phyloP scores from a whole-genome alignment of 768 basidiomycete genomes.

The Pleurotus cornucopiae region DNA sequence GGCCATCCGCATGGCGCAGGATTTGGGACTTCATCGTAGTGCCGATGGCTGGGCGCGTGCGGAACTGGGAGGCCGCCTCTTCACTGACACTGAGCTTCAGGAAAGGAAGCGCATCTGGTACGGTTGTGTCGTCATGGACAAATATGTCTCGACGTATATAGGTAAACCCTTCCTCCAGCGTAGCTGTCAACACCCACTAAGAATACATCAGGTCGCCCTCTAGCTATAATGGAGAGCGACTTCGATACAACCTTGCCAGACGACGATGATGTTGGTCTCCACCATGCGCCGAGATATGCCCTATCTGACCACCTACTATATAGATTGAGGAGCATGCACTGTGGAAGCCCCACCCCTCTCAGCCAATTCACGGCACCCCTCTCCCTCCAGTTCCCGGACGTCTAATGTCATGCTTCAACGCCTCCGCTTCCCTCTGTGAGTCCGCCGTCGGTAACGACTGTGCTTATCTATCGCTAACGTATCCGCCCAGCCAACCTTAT shows the following conservation, averaged over 20 bases:
- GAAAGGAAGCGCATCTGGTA: slow-evolving; percentile 76
- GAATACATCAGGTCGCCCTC: slow-evolving; percentile 49
- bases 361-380: slow-evolving; percentile 13
- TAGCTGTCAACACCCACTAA: slow-evolving; percentile 4
- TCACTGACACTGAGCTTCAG: slow-evolving; percentile 58
- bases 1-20: slow-evolving; percentile 92
- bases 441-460: slow-evolving; percentile 3
- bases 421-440: slow-evolving; percentile 69
- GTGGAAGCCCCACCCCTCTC: slow-evolving; percentile 33
- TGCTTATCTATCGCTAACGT: neutral
- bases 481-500: slow-evolving; percentile 55
- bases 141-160: slow-evolving; percentile 77
- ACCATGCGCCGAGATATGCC: neutral
- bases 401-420: slow-evolving; percentile 73
- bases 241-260: slow-evolving; percentile 70
- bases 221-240: slow-evolving; percentile 71
- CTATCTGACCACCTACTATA: neutral
- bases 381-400: slow-evolving; percentile 34
- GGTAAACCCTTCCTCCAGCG: slow-evolving; percentile 32
- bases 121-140: slow-evolving; percentile 74
- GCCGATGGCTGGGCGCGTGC: slow-evolving; percentile 74
- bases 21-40: slow-evolving; percentile 77
- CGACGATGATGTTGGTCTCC: slow-evolving; percentile 46
- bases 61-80: slow-evolving; percentile 52
- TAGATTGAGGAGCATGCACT: slow-evolving; percentile 66